Evolutionary conservation across 257 asterid species (phyloP), one percentile per base, ranked within the genome.

Genomic region (Lycium ferocissimum): DNA sequence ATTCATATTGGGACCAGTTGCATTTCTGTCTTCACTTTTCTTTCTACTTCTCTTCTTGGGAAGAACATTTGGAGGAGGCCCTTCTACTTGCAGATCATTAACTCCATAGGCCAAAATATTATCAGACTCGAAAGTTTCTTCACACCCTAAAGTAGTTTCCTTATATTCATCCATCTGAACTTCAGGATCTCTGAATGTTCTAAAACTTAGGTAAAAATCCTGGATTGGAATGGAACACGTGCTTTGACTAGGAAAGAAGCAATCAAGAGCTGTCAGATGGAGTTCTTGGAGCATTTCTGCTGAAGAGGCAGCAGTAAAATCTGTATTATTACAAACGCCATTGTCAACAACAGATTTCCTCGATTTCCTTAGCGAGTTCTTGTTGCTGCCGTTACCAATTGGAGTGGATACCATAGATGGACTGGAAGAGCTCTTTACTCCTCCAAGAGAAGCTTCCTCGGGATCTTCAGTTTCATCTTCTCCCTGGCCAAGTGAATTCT

Each of bases 251-350:
- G 90, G 86, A 84, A 81, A 79, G 57, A 85, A 84, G 85, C 92
- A 84, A 75, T 88, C 89, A 70, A 88, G 83, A 40, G 97, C 97
- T 5, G 87, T 85, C 79, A 83, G 83, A 40, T 18, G 86, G 65
- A 95, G 95, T 57, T 91, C 96, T 73, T 87, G 65, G 1, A 92
- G 93, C 92, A 95, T 88, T 59, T 92, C 88, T 12, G 86, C 87
- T 2, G 95, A 90, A 71, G 91, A 81, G 47, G 88, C 92, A 87
- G 85, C 81, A 54, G 84, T 56, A 69, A 88, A 76, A 75, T 86
- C 92, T 56, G 62, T 87, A 85, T 86, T 86, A 79, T 89, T 79
- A 17, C 84, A 18, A 57, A 61, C 12, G 51, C 85, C 84, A 67
- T 12, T 71, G 84, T 12, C 84, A 86, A 43, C 86, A 26, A 58